phyloP scores from a whole-genome alignment of 768 basidiomycete genomes.

The Rhizopogon rudus region DNA sequence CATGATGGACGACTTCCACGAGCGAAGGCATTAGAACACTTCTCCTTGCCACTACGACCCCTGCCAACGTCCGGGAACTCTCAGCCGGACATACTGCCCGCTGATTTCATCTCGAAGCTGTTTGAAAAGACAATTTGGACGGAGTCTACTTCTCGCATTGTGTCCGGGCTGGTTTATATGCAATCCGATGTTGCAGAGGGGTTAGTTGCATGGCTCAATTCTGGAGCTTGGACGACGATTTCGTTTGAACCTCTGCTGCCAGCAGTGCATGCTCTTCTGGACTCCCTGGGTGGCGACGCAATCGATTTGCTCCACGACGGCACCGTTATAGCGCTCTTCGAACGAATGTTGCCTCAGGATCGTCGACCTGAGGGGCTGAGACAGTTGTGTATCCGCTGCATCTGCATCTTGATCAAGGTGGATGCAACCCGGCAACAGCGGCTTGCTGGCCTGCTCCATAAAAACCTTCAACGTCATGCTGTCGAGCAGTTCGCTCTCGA shows the following conservation, averaged over 20 bases:
- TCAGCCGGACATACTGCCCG: slow-evolving; percentile 6
- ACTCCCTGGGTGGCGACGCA: slow-evolving; percentile 22
- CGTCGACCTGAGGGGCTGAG: neutral
- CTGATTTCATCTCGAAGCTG: slow-evolving; percentile 29
- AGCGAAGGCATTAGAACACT: slow-evolving; percentile 3
- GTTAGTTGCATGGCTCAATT: slow-evolving; percentile 33
- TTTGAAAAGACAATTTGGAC: slow-evolving; percentile 41
- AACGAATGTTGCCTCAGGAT: slow-evolving; percentile 13
- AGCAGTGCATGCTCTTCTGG: slow-evolving; percentile 45
- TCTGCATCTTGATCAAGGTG: slow-evolving; percentile 23
- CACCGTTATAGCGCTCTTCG: slow-evolving; percentile 17
- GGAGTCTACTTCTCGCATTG: slow-evolving; percentile 36
- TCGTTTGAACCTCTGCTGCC: slow-evolving; percentile 27
- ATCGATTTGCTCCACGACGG: slow-evolving; percentile 16
- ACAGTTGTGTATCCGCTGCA: slow-evolving; percentile 16
- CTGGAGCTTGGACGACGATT: slow-evolving; percentile 16
- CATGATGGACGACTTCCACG: slow-evolving; percentile 18
- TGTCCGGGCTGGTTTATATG: slow-evolving; percentile 40
- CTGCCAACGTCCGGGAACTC: neutral
- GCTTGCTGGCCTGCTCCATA: slow-evolving; percentile 20
- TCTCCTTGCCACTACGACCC: neutral
- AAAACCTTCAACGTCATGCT: slow-evolving; percentile 21
- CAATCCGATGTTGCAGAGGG: neutral
- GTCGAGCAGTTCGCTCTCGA: slow-evolving; percentile 25
- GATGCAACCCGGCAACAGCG: slow-evolving; percentile 15